These are phyloP conservation scores for Uromyces viciae-fabae DNA, from an alignment of 1,284 basidiomycete species.

Conservation along the genomic window DNA sequence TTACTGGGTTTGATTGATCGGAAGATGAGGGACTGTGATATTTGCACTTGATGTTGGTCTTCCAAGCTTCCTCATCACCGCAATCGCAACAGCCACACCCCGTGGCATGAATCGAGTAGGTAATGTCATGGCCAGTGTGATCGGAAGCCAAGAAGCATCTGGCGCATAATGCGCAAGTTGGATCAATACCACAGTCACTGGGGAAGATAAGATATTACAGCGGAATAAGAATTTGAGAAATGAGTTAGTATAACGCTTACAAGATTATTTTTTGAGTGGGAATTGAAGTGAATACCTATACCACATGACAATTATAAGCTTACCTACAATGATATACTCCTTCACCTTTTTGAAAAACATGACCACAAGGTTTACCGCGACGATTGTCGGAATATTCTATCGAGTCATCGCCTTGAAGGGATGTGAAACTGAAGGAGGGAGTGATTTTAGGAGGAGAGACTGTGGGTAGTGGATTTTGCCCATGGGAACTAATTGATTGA, in stretches of 20 bases:
- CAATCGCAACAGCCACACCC: constrained; percentile 78
- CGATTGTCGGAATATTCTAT: constrained; percentile 36
- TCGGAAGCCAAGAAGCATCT: constrained; percentile 79
- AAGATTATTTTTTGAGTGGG: background rate
- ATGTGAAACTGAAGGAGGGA: constrained; percentile 29
- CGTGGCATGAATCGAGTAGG: constrained; percentile 83
- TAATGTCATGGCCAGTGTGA: constrained; percentile 79
- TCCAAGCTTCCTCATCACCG: constrained; percentile 82
- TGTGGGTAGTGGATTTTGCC: constrained; percentile 6
- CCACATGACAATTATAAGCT: background rate
- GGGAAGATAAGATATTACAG: constrained; percentile 16
- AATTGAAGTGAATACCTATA: background rate
- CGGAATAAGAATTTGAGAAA: background rate
- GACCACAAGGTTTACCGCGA: constrained; percentile 48
- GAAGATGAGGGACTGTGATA: constrained; percentile 61
- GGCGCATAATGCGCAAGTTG: constrained; percentile 80
- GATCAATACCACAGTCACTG: constrained; percentile 82
- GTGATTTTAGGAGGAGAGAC: constrained; percentile 13
- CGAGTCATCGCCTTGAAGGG: constrained; percentile 32
- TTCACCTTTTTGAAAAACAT: constrained; percentile 55
- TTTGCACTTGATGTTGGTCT: constrained; percentile 65
- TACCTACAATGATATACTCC: constrained; percentile 54
- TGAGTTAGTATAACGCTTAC: background rate
- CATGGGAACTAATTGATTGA: background rate
- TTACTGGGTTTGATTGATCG: constrained; percentile 49